A percentile compares a stretch with the other conserved stretches of the same genome.
phyloP scores from a whole-genome alignment of 306 rosid genomes.

The Medicago arabica region DNA sequence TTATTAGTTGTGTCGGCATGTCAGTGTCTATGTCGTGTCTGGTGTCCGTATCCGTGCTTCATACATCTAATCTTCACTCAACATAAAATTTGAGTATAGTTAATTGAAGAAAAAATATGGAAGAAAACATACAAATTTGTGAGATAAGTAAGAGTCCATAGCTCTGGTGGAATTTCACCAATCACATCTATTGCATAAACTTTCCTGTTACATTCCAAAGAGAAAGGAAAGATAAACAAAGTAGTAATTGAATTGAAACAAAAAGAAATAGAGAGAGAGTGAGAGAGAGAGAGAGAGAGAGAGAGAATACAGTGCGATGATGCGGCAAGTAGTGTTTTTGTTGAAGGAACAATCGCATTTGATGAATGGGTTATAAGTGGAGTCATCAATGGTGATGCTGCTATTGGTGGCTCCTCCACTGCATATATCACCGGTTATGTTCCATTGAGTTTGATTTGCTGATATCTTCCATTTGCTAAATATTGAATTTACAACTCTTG shows the following conservation, averaged over 20 bases:
- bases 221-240: neutral
- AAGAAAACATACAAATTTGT: constrained; percentile 64
- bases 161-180: constrained; percentile 71
- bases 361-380: constrained; percentile 56
- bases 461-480: constrained; percentile 58
- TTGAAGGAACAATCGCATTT: constrained; percentile 63
- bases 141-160: constrained; percentile 76
- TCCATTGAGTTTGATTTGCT: constrained; percentile 55
- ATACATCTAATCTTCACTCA: neutral
- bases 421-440: constrained; percentile 71
- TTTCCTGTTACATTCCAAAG: constrained; percentile 53
- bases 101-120: neutral
- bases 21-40: no score
- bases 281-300: no score
- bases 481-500: constrained; percentile 63
- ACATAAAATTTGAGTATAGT: neutral
- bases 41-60: no score
- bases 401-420: constrained; percentile 62
- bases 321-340: constrained; percentile 58
- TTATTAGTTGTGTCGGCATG: no score
- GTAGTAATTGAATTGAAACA: neutral
- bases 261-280: no score
- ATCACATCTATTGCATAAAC: constrained; percentile 51
- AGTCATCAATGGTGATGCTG: constrained; percentile 5
- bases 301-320: constrained; percentile 54